Evolutionary conservation across 1,284 basidiomycete species (phyloP).

Genomic region (Rugosomyces carneus): DNA sequence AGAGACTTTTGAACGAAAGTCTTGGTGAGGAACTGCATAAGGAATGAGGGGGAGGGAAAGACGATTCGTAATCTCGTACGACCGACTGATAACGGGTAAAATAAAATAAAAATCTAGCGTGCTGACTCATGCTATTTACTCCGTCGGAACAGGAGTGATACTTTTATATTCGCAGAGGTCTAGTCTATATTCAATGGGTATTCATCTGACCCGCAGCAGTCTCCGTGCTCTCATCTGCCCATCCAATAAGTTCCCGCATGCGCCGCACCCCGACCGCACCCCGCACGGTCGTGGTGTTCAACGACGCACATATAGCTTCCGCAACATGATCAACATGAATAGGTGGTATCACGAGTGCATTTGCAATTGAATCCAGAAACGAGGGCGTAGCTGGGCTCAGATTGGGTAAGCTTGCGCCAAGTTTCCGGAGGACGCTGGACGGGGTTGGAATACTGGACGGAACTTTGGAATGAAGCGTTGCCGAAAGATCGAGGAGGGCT

Average conservation of each 20-base stretch:
- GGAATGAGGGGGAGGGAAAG: background rate
- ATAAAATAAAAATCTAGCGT: too few relatives aligned
- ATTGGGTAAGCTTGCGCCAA: slow-evolving; percentile 34
- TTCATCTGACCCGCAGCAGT: slow-evolving; percentile 4
- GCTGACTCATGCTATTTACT: background rate
- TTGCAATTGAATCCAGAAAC: slow-evolving; percentile 63
- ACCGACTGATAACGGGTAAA: too few relatives aligned
- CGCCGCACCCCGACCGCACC: slow-evolving; percentile 71
- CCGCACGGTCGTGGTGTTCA: slow-evolving; percentile 44
- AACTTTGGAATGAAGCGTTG: slow-evolving; percentile 52
- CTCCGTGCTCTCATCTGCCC: slow-evolving; percentile 28
- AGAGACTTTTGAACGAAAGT: slow-evolving; percentile 3
- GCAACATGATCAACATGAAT: slow-evolving; percentile 97
- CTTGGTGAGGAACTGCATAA: slow-evolving; percentile 14
- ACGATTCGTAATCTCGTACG: slow-evolving; percentile 10
- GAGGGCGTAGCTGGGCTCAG: slow-evolving; percentile 26
- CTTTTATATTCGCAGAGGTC: too few relatives aligned
- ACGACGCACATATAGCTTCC: slow-evolving; percentile 66
- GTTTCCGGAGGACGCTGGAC: slow-evolving; percentile 47
- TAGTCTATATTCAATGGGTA: slow-evolving; percentile 1
- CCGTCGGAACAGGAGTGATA: background rate
- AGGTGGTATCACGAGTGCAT: slow-evolving; percentile 76
- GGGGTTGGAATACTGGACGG: slow-evolving; percentile 61
- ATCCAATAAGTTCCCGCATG: slow-evolving; percentile 75
- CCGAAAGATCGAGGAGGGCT: slow-evolving; percentile 77